These are phyloP conservation scores for Candida pseudoglaebosa DNA, from an alignment of 805 yeast species.

Conservation along the genomic window DNA sequence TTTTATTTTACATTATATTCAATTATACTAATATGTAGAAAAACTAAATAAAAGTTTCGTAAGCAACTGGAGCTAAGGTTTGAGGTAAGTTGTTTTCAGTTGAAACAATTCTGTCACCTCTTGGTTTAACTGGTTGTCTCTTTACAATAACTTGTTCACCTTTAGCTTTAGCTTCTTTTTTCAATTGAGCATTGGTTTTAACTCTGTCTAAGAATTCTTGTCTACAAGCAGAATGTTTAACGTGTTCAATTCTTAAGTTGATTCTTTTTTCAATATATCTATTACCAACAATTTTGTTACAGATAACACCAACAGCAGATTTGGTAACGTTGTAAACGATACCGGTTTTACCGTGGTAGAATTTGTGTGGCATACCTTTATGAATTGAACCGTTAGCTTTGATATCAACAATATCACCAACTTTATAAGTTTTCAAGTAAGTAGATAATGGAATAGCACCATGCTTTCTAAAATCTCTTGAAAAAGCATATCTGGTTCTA, in stretches of 20 bases:
- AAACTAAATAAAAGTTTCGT: conserved; percentile 96
- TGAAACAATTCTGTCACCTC: conserved; percentile 82
- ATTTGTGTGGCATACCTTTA: conserved; percentile 99
- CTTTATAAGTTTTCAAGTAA: conserved; percentile 96
- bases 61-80: conserved; percentile 98
- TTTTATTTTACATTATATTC: conserved; percentile 1
- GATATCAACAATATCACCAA: conserved; percentile 99
- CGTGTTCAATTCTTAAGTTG: conserved; percentile 97
- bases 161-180: conserved; percentile 89
- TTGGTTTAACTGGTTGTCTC: conserved; percentile 99
- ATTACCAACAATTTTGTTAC: conserved; percentile 98
- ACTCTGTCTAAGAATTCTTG: conserved; percentile 98
- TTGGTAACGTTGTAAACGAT: conserved; percentile 98
- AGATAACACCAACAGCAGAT: conserved; percentile 95
- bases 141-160: conserved; percentile 89
- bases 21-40: conserved; percentile 2
- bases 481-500: conserved; percentile 99
- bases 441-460: conserved; percentile 93
- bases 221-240: conserved; percentile 99
- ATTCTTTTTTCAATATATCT: conserved; percentile 99
- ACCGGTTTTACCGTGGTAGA: conserved; percentile 99
- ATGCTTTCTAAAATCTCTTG: conserved; percentile 98
- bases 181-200: conserved; percentile 91
- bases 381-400: conserved; percentile 99
- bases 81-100: conserved; percentile 85